Base-by-base conservation (phyloP, 2,329 filamentous ascomycete species). In the Blastomyces parvus region DNA sequence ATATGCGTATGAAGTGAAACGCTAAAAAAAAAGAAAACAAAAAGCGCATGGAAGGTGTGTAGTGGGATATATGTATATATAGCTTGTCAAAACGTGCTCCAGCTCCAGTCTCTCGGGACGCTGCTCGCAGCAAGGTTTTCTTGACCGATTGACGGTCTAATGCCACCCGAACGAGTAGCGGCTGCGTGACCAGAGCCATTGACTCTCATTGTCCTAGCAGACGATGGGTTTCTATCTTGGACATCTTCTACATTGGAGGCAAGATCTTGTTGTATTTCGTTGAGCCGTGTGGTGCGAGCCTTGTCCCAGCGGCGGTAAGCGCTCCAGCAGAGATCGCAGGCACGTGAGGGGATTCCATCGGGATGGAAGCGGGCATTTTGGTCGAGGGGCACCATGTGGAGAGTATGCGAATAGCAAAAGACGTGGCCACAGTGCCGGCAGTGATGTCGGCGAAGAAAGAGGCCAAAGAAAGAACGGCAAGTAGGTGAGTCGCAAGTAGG, bases 371-470 rank as follows among this genome's bases (percentile, higher is more conserved):
- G 81, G 19, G 85, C 85, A 63, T 85, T 78, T 73, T 87, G 85
- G 69, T 87, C 84, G 19, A 88, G 82, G 8, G 82, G 83, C 13
- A 87, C 82, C 59, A 76, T 74, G 69, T 82, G 78, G 56, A 79
- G 76, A 59, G 82, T 82, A 75, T 88, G 85, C 42, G 80, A 77
- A 64, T 81, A 80, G 75, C 85, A 88, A 71, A 86, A 87, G 69
- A 88, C 82, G 69, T 86, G 82, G 53, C 85, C 85, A 68, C 85
- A 88, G 68, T 86, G 84, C 64, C 85, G 83, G 74, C 85, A 88
- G 74, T 88, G 85, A 70, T 88, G 85, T 64, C 84, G 84, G 60
- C 85, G 84, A 60, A 82, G 79, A 74, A 85, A 84, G 70, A 86
- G 79, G 55, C 82, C 81, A 70, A 88, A 88, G 25, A 80, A 78